Evolutionary conservation across 1,139 yeast species (phyloP), one percentile per base, ranked within the genome.

Genomic region (Hyphopichia khmerensis): DNA sequence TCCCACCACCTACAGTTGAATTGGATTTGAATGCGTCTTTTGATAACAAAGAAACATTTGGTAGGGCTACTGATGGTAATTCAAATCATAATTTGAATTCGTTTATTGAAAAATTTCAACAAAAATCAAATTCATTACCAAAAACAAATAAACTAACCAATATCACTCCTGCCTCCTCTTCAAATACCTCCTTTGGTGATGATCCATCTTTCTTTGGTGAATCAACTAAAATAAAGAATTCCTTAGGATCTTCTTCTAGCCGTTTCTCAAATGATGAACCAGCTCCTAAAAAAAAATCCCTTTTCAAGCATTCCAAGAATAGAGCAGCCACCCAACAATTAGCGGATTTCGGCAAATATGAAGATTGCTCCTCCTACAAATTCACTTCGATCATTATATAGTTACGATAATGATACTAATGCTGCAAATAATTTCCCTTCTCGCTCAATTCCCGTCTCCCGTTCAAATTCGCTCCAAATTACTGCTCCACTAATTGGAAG

Each of bases 81-180:
- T 21, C 8, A 21, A 21, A 21, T 9, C 24, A 21, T 29, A 15
- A 15, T 5, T 46, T 40, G 35, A 47, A 46, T 35, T 48, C 55
- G 16, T 56, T 57, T 42, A 47, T 55, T 8, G 45, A 46, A 30
- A 55, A 56, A 21, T 42, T 56, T 21, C 56, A 53, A 18, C 47
- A 51, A 37, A 52, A 53, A 33, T 49, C 52, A 10, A 44, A 47
- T n/a, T 38, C 39, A 30, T 48, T 44, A n/a, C 17, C 36, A 18
- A 41, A n/a, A n/a, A n/a, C n/a, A n/a, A n/a, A n/a, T n/a, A n/a
- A n/a, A n/a, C n/a, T n/a, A n/a, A n/a, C n/a, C n/a, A n/a, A 30
- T 30, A 32, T 38, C 8, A 39, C 40, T 13, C 14, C 33, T 9
- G 35, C 36, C 6, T 16, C 21, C 13, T 13, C 10, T n/a, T 13